These are phyloP conservation scores for Hippophae tibetana DNA, from an alignment of 306 rosid species.

Conservation along the genomic window DNA sequence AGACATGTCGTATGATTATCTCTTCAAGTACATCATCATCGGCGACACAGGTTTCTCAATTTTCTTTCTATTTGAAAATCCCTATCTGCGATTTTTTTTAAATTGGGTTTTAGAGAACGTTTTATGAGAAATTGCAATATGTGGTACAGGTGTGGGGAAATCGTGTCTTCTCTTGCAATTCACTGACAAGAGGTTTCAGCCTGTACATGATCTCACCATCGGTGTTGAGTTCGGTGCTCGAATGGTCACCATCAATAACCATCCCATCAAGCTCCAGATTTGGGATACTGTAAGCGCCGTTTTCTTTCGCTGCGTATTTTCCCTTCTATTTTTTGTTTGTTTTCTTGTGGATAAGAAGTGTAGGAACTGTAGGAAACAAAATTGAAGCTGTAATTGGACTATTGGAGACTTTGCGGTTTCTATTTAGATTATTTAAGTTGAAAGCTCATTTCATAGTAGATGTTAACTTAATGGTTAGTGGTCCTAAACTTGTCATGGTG, in stretches of 20 bases:
- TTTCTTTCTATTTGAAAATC: conserved; percentile 1
- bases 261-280: conserved; percentile 94
- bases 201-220: conserved; percentile 94
- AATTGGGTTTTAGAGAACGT: background rate
- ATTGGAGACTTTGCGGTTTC: no score
- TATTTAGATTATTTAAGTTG: background rate
- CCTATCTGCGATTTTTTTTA: background rate
- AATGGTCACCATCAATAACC: conserved; percentile 72
- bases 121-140: conserved; percentile 14
- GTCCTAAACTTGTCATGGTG: no score
- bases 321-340: no score
- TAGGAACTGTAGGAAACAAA: conserved; percentile 5
- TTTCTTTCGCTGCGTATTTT: background rate
- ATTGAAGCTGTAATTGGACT: no score
- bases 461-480: no score
- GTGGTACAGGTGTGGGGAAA: conserved; percentile 74
- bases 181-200: conserved; percentile 95
- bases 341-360: no score
- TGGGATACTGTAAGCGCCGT: conserved; percentile 76
- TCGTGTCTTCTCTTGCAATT: conserved; percentile 87
- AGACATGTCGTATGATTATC: conserved; percentile 85
- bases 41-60: conserved; percentile 74
- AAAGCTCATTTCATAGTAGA: no score
- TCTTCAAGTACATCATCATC: conserved; percentile 97
- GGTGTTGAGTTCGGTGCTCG: conserved; percentile 98